Evolutionary conservation across 108 stramenopile species (phyloP), one percentile per base, ranked within the genome.

Genomic region (Skeletonema grethae): DNA sequence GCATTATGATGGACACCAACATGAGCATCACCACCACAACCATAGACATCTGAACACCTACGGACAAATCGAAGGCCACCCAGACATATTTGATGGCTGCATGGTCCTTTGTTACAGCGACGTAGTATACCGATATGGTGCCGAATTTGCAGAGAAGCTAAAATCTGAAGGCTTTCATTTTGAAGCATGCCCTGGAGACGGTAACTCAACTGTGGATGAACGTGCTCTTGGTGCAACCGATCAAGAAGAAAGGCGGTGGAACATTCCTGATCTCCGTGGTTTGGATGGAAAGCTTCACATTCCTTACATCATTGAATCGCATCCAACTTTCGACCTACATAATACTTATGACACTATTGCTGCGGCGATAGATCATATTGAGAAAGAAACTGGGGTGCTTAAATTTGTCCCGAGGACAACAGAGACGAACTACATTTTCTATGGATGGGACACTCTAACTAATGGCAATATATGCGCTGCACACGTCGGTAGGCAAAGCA

Each of bases 401-500:
- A 46, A 62, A 62, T 79, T 79, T 55, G 41, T 67, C 11, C 59
- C 63, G 12, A 57, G 61, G 4, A 57, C 66, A 12, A 56, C 43
- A 34, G 61, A 68, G 36, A 2, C 16, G 18, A 61, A 68, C n/a
- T 79, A 79, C 55, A 79, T 79, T 16, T 72, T 60, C 67, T 30
- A 28, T 12, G 50, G 20, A 22, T 53, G 50, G 50, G 50, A 53
- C 7, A 53, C 50, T 53, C 50, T 53, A 13, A 7, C 50, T 22
- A 7, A 53, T 53, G 50, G 50, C 7, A 22, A 22, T 8, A 24
- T 22, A 8, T 79, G 78, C 39, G 71, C 71, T 6, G 24, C 78
- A 11, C 72, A 79, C 39, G 45, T 79, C 9, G 78, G 78, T 2
- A 65, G 66, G 22, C 75, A 76, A 45, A 50, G 60, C 29, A 45